These are phyloP conservation scores for Flaveria brownii DNA, from an alignment of 129 eudicot species.

Conservation along the genomic window DNA sequence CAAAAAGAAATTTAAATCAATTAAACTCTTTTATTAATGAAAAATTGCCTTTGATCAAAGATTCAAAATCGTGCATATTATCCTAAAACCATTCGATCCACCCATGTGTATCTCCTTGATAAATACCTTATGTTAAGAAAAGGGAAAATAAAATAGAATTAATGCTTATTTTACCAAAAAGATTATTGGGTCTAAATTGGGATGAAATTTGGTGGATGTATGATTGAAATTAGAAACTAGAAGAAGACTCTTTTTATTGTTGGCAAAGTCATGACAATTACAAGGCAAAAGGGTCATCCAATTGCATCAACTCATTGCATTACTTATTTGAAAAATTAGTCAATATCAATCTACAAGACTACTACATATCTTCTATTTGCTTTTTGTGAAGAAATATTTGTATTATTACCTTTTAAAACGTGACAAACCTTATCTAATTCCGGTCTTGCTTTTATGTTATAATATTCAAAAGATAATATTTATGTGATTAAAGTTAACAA, in stretches of 20 bases:
- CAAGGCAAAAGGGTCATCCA: constrained; percentile 21
- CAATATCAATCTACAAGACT: constrained; percentile 16
- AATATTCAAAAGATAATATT: too few relatives aligned
- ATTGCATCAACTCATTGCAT: constrained; percentile 9
- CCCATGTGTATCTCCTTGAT: neutral
- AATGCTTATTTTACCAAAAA: neutral
- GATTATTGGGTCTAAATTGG: neutral
- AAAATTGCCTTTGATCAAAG: too few relatives aligned
- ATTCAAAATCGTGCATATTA: too few relatives aligned
- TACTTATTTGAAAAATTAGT: constrained; percentile 7
- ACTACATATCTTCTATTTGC: neutral
- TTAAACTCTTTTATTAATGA: too few relatives aligned
- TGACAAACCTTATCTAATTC: too few relatives aligned
- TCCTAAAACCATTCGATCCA: too few relatives aligned
- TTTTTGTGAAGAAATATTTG: neutral
- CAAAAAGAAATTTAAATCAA: too few relatives aligned
- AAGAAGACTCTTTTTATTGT: constrained; percentile 27
- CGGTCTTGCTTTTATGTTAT: too few relatives aligned
- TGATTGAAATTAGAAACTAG: constrained; percentile 24
- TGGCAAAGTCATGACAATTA: constrained; percentile 21
- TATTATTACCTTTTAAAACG: too few relatives aligned
- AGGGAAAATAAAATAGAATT: neutral
- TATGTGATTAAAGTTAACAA: too few relatives aligned
- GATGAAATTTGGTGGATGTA: constrained; percentile 16
- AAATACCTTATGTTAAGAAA: neutral